Evolutionary conservation across 2,329 filamentous ascomycete genomes (phyloP), one percentile per base, ranked within the genome.

Genomic region (Tolypocladium tundrense): DNA sequence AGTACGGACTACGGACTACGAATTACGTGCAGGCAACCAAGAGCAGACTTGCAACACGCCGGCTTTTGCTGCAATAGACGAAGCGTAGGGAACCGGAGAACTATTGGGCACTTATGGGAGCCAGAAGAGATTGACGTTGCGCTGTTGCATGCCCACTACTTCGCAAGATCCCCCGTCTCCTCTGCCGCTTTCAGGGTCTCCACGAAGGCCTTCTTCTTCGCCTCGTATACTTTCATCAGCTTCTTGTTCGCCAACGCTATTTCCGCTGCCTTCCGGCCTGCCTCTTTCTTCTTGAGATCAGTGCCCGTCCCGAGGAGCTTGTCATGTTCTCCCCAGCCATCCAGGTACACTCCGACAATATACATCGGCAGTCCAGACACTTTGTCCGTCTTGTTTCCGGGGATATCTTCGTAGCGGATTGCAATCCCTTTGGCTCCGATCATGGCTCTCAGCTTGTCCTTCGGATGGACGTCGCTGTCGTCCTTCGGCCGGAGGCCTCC

Each of bases 241-340:
- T 86, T 87, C 68, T 85, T 86, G 66, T 90, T 86, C 48, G 79
- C 75, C 67, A 92, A 65, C 0, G 86, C 87, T 63, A 77, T 75
- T 48, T 75, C 71, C 1, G 89, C 89, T 1, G 88, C 88, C 62
- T 81, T 85, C 16, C 81, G 75, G 0, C 85, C 86, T 1, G 88
- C 89, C 58, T 90, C 86, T 58, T 81, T 83, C 72, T 91, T 91
- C 57, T 80, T 83, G 61, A 83, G 72, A 1, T 81, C 88, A 39
- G 79, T 81, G 0, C 87, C 88, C 51, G 76, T 77, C 0, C 85
- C 88, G 7, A 92, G 71, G 58, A 81, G 73, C 67, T 83, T 80
- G 54, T 81, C 75, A 39, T 77, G 79, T 69, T 87, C 84, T 5
- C 88, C 88, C 78, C 85, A 88, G 0, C 87, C 88, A 24, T 83